These are phyloP conservation scores for Monilinia fructicola DNA, from an alignment of 2,329 filamentous ascomycete species.

Conservation along the genomic window DNA sequence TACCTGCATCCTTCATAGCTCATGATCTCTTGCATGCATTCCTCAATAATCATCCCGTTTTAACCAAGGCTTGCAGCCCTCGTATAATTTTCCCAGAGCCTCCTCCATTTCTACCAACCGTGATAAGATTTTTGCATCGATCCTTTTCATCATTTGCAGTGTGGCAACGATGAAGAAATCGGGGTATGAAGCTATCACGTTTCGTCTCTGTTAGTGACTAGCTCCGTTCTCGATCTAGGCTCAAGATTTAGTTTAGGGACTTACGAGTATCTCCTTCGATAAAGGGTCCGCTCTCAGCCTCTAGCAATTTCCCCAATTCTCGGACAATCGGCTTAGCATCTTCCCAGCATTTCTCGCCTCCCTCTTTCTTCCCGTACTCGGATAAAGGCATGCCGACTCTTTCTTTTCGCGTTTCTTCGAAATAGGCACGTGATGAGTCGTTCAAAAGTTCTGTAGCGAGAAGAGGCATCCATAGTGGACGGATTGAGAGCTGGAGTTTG, in stretches of 20 bases:
- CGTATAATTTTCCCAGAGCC: slow-evolving; percentile 27
- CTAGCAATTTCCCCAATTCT: slow-evolving; percentile 36
- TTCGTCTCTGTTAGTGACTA: slow-evolving; percentile 12
- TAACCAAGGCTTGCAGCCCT: slow-evolving; percentile 33
- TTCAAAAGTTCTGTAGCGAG: slow-evolving; percentile 55
- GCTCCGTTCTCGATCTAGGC: not conserved
- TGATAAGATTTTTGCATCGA: slow-evolving; percentile 45
- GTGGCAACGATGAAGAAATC: slow-evolving; percentile 57
- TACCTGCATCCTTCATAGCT: not conserved
- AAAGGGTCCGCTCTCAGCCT: slow-evolving; percentile 57
- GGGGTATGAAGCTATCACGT: slow-evolving; percentile 48
- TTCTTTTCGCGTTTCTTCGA: slow-evolving; percentile 51
- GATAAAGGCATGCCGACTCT: slow-evolving; percentile 53
- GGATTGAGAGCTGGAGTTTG: slow-evolving; percentile 41
- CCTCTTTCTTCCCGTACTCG: slow-evolving; percentile 49
- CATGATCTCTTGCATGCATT: not conserved
- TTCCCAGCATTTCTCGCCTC: slow-evolving; percentile 52
- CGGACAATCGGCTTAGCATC: slow-evolving; percentile 50
- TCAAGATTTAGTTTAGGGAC: slow-evolving; percentile 2
- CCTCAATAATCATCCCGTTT: slow-evolving; percentile 34
- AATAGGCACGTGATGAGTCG: slow-evolving; percentile 54
- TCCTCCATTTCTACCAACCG: slow-evolving; percentile 42
- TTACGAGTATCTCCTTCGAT: slow-evolving; percentile 53
- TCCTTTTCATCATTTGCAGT: slow-evolving; percentile 47
- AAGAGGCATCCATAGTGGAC: slow-evolving; percentile 47